phyloP scores from a whole-genome alignment of 140 eudicot species.

The Flaveria floridana region DNA sequence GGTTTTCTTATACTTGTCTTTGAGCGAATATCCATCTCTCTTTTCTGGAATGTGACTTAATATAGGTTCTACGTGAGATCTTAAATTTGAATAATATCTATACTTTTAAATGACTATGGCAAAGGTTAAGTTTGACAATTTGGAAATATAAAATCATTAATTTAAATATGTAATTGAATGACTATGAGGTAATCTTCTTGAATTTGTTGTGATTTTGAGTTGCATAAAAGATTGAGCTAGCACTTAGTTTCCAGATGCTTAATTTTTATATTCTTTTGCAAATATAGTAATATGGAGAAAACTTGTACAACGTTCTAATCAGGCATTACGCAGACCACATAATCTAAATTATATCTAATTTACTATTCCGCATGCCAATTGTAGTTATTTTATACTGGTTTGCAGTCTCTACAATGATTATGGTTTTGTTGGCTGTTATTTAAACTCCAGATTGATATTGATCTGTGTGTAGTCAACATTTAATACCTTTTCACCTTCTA shows the following conservation, averaged over 20 bases:
- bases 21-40: not conserved
- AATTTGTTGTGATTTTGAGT: not conserved
- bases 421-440: not conserved
- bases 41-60: conserved; percentile 15
- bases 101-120: not conserved
- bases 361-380: not conserved
- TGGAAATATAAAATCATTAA: not conserved
- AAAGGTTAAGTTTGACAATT: not conserved
- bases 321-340: conserved; percentile 1
- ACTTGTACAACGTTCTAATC: not conserved
- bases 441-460: not conserved
- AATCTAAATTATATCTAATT: not conserved
- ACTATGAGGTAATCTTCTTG: not conserved
- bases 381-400: not conserved
- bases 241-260: conserved; percentile 3
- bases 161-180: not conserved
- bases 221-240: not conserved
- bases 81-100: conserved; percentile 7
- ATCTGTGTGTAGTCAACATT: conserved; percentile 3
- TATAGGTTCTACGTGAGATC: not conserved
- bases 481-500: not conserved
- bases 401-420: not conserved
- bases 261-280: conserved; percentile 10
- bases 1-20: not conserved
- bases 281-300: not conserved